phyloP scores from a whole-genome alignment of 106 monocot genomes.

The Allium cepa region DNA sequence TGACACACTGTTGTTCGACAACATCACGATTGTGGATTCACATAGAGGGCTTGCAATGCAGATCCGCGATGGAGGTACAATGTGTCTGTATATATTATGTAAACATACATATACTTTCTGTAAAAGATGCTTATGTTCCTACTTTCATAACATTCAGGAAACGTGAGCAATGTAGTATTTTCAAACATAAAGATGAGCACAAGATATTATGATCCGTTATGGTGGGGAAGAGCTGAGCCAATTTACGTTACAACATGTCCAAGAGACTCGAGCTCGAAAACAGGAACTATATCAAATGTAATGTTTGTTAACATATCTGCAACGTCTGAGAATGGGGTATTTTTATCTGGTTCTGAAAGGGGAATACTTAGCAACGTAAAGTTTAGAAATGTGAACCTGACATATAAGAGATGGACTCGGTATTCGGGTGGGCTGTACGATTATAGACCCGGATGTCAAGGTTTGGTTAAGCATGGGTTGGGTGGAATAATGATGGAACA shows the following conservation, averaged over 20 bases:
- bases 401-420: conserved; percentile 54
- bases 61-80: conserved; percentile 90
- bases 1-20: conserved; percentile 42
- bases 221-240: conserved; percentile 99
- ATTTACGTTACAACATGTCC: conserved; percentile 92
- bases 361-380: conserved; percentile 53
- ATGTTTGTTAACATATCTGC: conserved; percentile 75
- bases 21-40: conserved; percentile 86
- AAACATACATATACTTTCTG: neutral
- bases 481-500: conserved; percentile 91
- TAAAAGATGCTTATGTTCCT: neutral
- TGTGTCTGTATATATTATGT: too few species aligned
- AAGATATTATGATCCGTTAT: conserved; percentile 87
- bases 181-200: conserved; percentile 92
- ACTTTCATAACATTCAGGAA: conserved; percentile 33
- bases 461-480: conserved; percentile 52
- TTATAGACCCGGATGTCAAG: conserved; percentile 85
- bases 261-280: conserved; percentile 40
- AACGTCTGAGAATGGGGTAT: conserved; percentile 84
- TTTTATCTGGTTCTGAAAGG: conserved; percentile 65
- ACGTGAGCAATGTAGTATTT: conserved; percentile 63
- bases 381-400: conserved; percentile 65
- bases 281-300: conserved; percentile 66
- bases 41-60: conserved; percentile 89
- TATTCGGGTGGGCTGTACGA: conserved; percentile 65